Percentiles rank a stretch among this genome's conserved stretches.
Conservation (phyloP, 2,329 filamentous ascomycete species). For the Cordyceps militaris region DNA sequence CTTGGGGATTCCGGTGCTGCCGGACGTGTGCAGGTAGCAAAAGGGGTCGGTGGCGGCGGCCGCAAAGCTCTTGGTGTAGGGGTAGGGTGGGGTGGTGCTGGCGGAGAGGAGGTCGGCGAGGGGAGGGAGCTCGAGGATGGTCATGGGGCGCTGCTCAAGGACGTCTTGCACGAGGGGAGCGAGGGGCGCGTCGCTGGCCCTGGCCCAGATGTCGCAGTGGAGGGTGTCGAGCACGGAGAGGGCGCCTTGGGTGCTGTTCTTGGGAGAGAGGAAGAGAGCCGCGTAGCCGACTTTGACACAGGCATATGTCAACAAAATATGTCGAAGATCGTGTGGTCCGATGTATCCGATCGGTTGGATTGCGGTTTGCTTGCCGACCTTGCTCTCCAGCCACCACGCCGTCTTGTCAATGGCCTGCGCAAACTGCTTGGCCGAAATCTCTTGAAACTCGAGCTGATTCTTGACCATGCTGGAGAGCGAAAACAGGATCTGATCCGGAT, state of each 20-base stretch:
- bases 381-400: constrained; percentile 23
- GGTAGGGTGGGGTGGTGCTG: constrained; percentile 16
- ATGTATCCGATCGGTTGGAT: constrained; percentile 24
- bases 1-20: constrained; percentile 36
- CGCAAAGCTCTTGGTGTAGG: constrained; percentile 27
- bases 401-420: constrained; percentile 23
- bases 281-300: constrained; percentile 28
- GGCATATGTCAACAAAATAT: constrained; percentile 24
- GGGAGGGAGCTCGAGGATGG: constrained; percentile 22
- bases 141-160: constrained; percentile 20
- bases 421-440: constrained; percentile 22
- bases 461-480: constrained; percentile 18
- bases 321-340: constrained; percentile 26
- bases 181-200: constrained; percentile 16
- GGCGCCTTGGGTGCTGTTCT: constrained; percentile 27
- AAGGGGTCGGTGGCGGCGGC: constrained; percentile 28
- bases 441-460: constrained; percentile 15
- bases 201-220: constrained; percentile 26
- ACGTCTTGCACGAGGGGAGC: constrained; percentile 19
- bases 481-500: constrained; percentile 22
- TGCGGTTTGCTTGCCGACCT: constrained; percentile 16
- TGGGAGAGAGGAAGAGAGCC: constrained; percentile 26
- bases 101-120: constrained; percentile 23
- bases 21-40: constrained; percentile 34
- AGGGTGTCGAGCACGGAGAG: constrained; percentile 26